phyloP scores from a whole-genome alignment of 2,329 filamentous ascomycete genomes.

The Fusarium oxysporum region DNA sequence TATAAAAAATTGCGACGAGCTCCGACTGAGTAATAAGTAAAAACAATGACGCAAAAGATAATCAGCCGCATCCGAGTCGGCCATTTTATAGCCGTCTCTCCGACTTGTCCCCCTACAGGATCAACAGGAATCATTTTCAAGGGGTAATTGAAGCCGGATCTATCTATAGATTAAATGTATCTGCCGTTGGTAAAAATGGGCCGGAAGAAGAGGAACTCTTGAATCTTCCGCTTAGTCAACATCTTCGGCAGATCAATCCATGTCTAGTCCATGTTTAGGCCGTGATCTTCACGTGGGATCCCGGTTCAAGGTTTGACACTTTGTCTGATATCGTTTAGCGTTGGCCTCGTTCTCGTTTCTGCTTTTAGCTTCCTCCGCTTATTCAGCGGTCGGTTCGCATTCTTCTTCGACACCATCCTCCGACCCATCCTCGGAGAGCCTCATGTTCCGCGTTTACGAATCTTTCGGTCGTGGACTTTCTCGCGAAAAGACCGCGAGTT shows the following conservation, averaged over 20 bases:
- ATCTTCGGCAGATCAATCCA: not conserved
- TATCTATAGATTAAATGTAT: not conserved
- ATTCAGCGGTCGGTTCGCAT: constrained; percentile 25
- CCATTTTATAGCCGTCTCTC: not conserved
- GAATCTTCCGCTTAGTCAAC: constrained; percentile 5
- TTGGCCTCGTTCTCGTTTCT: not conserved
- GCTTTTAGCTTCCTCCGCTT: constrained; percentile 1
- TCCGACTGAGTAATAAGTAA: not conserved
- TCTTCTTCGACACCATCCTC: constrained; percentile 2
- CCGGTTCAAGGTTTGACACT: not conserved
- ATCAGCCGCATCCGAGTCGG: not conserved
- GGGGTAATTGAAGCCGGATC: not conserved
- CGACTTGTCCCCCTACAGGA: not conserved
- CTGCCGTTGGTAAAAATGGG: constrained; percentile 1
- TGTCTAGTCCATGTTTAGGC: not conserved
- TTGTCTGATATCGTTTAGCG: not conserved
- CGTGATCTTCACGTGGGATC: not conserved
- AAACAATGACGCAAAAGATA: not conserved
- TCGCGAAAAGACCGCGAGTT: not conserved
- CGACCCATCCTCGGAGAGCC: constrained; percentile 8
- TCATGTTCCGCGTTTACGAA: constrained; percentile 14
- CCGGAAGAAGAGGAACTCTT: not conserved
- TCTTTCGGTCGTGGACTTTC: not conserved
- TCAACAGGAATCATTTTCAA: not conserved
- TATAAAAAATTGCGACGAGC: not conserved